phyloP scores from a whole-genome alignment of 805 yeast species.

The Grigorovia yakushimaensis region DNA sequence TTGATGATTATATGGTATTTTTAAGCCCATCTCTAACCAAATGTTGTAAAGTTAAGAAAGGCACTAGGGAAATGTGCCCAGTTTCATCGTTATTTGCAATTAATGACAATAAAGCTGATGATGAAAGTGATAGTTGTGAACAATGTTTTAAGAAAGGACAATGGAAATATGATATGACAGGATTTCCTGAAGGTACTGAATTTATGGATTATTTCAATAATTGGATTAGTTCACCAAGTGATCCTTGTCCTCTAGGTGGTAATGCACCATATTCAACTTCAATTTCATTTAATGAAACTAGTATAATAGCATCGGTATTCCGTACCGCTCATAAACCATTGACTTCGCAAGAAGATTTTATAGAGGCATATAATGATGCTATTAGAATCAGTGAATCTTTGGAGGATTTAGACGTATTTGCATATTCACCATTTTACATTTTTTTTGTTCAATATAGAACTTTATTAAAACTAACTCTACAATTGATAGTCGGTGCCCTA shows the following conservation, averaged over 20 bases:
- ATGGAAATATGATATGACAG: conserved; percentile 69
- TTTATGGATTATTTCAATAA: conserved; percentile 64
- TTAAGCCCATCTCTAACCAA: conserved; percentile 77
- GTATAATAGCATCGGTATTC: conserved; percentile 54
- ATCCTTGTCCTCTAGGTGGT: conserved; percentile 92
- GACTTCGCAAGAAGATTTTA: conserved; percentile 75
- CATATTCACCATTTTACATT: conserved; percentile 88
- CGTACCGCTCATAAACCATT: conserved; percentile 73
- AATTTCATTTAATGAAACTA: conserved; percentile 35
- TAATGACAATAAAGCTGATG: conserved; percentile 29
- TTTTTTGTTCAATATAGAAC: conserved; percentile 82
- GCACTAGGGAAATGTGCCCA: conserved; percentile 48
- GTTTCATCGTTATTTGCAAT: conserved; percentile 42
- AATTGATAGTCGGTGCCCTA: conserved; percentile 44
- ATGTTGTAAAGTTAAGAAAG: conserved; percentile 68
- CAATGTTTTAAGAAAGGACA: conserved; percentile 56
- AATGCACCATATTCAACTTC: conserved; percentile 78
- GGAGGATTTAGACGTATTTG: conserved; percentile 55
- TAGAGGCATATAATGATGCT: conserved; percentile 66
- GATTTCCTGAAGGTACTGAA: conserved; percentile 66
- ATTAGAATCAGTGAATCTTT: conserved; percentile 54
- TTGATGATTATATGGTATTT: conserved; percentile 84
- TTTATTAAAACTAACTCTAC: conserved; percentile 49
- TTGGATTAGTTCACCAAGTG: conserved; percentile 81
- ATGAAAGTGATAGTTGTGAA: conserved; percentile 37